A percentile compares a stretch with the other conserved stretches of the same genome.
Conservation (phyloP, 371 early-diverging fungal genomes). For the Mucor racemosus region DNA sequence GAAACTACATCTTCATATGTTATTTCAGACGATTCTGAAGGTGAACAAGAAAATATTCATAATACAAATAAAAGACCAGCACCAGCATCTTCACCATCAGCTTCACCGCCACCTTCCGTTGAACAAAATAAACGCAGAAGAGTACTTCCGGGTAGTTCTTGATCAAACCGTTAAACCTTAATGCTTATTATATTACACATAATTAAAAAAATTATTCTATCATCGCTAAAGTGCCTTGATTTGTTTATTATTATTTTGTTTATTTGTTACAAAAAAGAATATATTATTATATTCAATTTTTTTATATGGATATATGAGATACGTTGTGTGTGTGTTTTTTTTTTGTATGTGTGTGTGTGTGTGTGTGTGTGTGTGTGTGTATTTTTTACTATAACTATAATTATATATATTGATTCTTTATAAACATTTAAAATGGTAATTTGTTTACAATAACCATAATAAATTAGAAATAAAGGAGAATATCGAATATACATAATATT, state of each 20-base stretch:
- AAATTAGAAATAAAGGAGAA: not conserved
- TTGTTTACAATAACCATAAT: conserved; percentile 7
- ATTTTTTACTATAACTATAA: not conserved
- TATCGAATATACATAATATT: not conserved
- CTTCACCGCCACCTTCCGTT: not conserved
- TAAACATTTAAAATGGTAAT: conserved; percentile 8
- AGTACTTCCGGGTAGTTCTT: conserved; percentile 5
- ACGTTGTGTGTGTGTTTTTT: not conserved
- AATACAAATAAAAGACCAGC: not conserved
- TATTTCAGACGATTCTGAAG: not conserved
- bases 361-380: too few species aligned
- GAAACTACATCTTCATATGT: not conserved
- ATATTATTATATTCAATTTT: not conserved
- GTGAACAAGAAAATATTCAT: not conserved
- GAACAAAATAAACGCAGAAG: not conserved
- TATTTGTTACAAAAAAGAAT: conserved; percentile 12
- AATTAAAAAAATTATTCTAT: not conserved
- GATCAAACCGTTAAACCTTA: conserved; percentile 4
- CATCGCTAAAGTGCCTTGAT: conserved; percentile 21
- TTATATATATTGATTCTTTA: not conserved
- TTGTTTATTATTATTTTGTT: conserved; percentile 6
- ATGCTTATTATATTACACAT: conserved; percentile 9
- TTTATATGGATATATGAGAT: conserved; percentile 6
- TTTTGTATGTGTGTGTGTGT: too few species aligned
- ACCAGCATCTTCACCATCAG: not conserved